Evolutionary conservation across 352 stramenopile species (phyloP), one percentile per base, ranked within the genome.

Genomic region (Pythium utonaiense): DNA sequence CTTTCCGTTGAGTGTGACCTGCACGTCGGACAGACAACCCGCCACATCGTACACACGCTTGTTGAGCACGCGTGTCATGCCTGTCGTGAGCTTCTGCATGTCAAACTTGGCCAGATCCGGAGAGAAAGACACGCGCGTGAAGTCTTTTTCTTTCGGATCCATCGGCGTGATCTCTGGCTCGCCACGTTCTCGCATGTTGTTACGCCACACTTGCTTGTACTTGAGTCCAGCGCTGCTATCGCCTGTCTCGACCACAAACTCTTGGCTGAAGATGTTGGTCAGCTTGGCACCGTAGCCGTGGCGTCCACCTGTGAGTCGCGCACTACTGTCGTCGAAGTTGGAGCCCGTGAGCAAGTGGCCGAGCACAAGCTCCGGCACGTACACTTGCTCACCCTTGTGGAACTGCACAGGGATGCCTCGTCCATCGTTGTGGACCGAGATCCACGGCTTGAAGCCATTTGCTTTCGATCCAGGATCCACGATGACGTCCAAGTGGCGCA

Each of bases 191-290:
- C 84, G 84, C 97, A 99, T 99, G 68, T 99, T 99, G 71, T 99
- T 90, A 33, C 80, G 74, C 77, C 97, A 99, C 4, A 91, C 78
- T 75, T 99, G 96, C 47, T 80, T 87, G 71, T 95, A 95, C 42
- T 64, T 68, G 62, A 91, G 62, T 0, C 95, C 93, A 12, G 74
- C 61, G 6, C 80, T 78, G 8, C 86, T 75, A 73, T 99, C 98
- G 4, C 94, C 82, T 41, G 97, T 99, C 74, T 99, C 97, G 16
- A 99, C 95, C 21, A 96, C 82, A 75, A 99, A 99, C 67, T 99
- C 78, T 6, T 73, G 97, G 57, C 92, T 99, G 75, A 99, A 99
- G 69, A 99, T 99, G 74, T 99, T 99, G 21, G 98, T 98, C 27
- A 99, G 80, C 73, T 99, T 98, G 25, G 94, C 95, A 14, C 95